These are phyloP conservation scores for Selenicereus undatus DNA, from an alignment of 148 eudicot genomes.

Conservation along the genomic window DNA sequence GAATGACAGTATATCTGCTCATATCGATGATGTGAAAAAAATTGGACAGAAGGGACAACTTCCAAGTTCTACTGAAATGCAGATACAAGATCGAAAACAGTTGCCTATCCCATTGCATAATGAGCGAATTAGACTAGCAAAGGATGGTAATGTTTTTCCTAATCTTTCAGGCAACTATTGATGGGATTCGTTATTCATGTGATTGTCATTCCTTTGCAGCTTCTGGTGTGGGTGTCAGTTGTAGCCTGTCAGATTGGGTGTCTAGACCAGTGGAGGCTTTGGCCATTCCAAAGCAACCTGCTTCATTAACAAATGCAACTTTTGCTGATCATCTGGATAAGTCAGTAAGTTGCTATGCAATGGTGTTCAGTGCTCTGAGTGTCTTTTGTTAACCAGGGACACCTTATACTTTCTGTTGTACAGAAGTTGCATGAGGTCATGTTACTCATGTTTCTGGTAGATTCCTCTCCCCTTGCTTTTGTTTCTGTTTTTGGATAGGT, in stretches of 20 bases:
- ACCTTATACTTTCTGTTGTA: not conserved
- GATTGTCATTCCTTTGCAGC: constrained; percentile 31
- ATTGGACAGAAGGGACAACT: constrained; percentile 17
- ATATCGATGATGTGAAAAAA: constrained; percentile 19
- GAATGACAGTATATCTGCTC: constrained; percentile 15
- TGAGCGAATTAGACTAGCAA: constrained; percentile 10
- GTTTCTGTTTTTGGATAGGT: not conserved
- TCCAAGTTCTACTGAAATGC: constrained; percentile 10
- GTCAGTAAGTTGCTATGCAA: constrained; percentile 36
- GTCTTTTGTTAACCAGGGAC: not conserved
- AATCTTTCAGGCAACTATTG: not conserved
- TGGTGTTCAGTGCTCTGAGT: not conserved
- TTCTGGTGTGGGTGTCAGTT: constrained; percentile 24
- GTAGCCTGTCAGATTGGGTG: constrained; percentile 30
- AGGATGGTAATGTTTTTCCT: constrained; percentile 23
- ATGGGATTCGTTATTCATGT: not conserved
- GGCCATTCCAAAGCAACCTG: constrained; percentile 24
- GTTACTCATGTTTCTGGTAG: not conserved
- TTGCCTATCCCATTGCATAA: constrained; percentile 19
- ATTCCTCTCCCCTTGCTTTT: not conserved
- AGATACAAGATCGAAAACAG: constrained; percentile 13
- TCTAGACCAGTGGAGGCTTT: constrained; percentile 29
- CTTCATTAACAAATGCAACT: constrained; percentile 17
- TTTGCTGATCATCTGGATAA: constrained; percentile 18
- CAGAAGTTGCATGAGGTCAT: not conserved